Conservation (phyloP, 352 stramenopile species). For the Globisporangium ultimum region DNA sequence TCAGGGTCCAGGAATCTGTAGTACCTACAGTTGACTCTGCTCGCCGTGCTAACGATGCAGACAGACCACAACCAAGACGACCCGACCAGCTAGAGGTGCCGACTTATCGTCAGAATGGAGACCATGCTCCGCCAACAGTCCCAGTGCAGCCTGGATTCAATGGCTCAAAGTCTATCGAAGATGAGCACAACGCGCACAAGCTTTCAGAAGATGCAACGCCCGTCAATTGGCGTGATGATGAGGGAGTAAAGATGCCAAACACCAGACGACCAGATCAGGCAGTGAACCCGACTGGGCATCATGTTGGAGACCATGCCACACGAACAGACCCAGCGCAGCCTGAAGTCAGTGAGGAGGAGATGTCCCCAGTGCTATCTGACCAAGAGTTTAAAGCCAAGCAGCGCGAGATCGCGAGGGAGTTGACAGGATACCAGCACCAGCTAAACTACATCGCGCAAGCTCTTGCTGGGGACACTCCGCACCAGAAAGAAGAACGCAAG, state of each 20-base stretch:
- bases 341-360: background rate
- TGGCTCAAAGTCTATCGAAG: background rate
- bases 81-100: too few relatives aligned
- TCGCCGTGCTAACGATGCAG: too few relatives aligned
- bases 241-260: background rate
- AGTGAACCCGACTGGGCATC: background rate
- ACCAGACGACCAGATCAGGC: background rate
- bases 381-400: conserved; percentile 32
- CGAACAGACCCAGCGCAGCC: background rate
- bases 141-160: background rate
- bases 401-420: conserved; percentile 33
- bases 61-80: too few relatives aligned
- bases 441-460: conserved; percentile 62
- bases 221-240: background rate
- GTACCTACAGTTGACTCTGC: too few relatives aligned
- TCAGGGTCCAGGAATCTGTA: too few relatives aligned
- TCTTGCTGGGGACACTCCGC: conserved; percentile 56
- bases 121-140: background rate
- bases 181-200: background rate
- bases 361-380: conserved; percentile 12
- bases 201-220: background rate
- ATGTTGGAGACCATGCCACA: background rate
- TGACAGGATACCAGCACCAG: conserved; percentile 38
- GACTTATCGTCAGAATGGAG: too few relatives aligned
- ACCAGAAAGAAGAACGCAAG: conserved; percentile 55